Percentiles rank a stretch among this genome's conserved stretches.
Conservation (phyloP, 495 filamentous ascomycete species). For the Trichocladium antarcticum region DNA sequence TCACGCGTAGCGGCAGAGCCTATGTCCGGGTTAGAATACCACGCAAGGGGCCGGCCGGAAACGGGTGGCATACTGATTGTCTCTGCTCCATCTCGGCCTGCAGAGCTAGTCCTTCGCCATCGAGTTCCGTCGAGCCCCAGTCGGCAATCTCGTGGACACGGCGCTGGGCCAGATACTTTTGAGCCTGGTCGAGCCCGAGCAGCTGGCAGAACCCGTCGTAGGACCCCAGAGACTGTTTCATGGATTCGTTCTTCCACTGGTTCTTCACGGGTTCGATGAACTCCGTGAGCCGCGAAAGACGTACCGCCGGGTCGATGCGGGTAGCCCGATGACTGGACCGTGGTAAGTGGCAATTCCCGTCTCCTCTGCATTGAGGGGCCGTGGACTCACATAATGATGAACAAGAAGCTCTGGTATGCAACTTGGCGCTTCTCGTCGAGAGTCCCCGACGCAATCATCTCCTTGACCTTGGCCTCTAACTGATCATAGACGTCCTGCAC, state of each 20-base stretch:
- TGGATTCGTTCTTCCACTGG: conserved; percentile 63
- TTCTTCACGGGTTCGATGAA: conserved; percentile 71
- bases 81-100: conserved; percentile 65
- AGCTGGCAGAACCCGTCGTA: conserved; percentile 71
- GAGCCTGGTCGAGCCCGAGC: conserved; percentile 66
- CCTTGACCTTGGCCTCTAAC: conserved; percentile 69
- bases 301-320: conserved; percentile 54
- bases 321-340: conserved; percentile 61
- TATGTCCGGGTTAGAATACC: conserved; percentile 34
- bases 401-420: conserved; percentile 63
- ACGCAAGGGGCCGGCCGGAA: neutral
- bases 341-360: conserved; percentile 11
- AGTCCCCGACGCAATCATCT: conserved; percentile 60
- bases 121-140: conserved; percentile 67
- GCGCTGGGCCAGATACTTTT: conserved; percentile 62
- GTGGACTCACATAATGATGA: conserved; percentile 68
- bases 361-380: neutral
- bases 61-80: conserved; percentile 46
- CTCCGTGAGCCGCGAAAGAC: conserved; percentile 51
- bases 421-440: conserved; percentile 62
- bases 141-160: conserved; percentile 67
- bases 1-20: conserved; percentile 63
- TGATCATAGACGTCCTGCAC: conserved; percentile 66
- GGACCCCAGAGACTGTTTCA: conserved; percentile 57
- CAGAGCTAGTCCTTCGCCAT: conserved; percentile 64